A percentile compares a stretch with the other conserved stretches of the same genome.
Conservation (phyloP, 208 protist genomes). For the Wallacemonas sp. region DNA sequence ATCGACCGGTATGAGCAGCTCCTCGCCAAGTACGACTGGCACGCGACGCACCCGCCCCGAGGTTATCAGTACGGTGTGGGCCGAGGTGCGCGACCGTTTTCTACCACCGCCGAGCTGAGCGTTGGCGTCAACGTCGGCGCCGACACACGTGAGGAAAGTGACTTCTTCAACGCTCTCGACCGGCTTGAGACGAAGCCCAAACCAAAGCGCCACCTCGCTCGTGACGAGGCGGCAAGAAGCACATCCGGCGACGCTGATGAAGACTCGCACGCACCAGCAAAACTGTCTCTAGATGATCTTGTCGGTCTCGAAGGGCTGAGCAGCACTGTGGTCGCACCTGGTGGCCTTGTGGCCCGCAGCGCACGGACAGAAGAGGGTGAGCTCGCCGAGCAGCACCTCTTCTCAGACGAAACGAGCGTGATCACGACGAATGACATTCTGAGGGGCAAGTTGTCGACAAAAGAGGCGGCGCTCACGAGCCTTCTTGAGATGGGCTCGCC, state of each 20-base stretch:
- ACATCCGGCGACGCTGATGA: not conserved
- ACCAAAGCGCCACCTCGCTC: not conserved
- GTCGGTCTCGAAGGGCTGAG: slow-evolving; percentile 21
- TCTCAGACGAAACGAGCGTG: slow-evolving; percentile 65
- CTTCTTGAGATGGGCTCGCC: slow-evolving; percentile 76
- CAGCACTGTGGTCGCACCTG: slow-evolving; percentile 2
- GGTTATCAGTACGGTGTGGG: slow-evolving; percentile 80
- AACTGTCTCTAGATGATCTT: slow-evolving; percentile 54
- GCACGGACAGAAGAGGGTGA: slow-evolving; percentile 71
- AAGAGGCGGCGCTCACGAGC: slow-evolving; percentile 28
- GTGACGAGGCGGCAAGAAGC: slow-evolving; percentile 15
- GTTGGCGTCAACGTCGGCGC: slow-evolving; percentile 20
- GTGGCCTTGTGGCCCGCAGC: slow-evolving; percentile 49
- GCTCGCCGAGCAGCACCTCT: slow-evolving; percentile 65
- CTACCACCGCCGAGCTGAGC: slow-evolving; percentile 77
- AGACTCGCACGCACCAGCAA: not conserved
- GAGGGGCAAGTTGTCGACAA: slow-evolving; percentile 26
- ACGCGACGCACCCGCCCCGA: slow-evolving; percentile 54
- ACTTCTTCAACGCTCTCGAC: slow-evolving; percentile 53
- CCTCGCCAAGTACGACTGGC: slow-evolving; percentile 76
- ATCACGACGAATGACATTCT: slow-evolving; percentile 72
- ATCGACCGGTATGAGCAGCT: slow-evolving; percentile 78
- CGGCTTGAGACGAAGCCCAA: slow-evolving; percentile 50
- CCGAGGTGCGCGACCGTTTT: slow-evolving; percentile 73
- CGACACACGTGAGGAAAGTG: slow-evolving; percentile 43